Conservation (phyloP, 2,329 filamentous ascomycete species). For the Trichoderma guizhouense region DNA sequence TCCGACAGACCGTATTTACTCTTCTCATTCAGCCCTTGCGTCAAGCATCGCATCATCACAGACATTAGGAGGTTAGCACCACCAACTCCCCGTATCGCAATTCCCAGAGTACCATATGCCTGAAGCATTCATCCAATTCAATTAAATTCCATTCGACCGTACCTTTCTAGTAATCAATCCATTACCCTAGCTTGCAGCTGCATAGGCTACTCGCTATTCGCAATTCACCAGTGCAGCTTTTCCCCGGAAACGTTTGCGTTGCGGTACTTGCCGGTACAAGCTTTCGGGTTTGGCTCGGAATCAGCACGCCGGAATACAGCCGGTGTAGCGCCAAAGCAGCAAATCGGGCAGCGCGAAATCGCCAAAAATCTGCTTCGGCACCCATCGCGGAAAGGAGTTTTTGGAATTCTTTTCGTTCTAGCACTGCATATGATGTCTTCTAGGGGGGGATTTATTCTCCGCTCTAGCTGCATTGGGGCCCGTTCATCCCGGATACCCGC, state of each 20-base stretch:
- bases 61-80: background rate
- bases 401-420: background rate
- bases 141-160: background rate
- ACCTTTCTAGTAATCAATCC: background rate
- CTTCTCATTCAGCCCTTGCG: background rate
- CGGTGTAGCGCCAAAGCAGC: background rate
- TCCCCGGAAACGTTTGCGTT: background rate
- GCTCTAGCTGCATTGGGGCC: background rate
- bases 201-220: background rate
- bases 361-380: background rate
- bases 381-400: background rate
- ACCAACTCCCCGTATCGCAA: background rate
- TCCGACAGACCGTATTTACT: background rate
- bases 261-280: background rate
- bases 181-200: background rate
- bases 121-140: background rate
- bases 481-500: background rate
- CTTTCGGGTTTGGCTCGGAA: constrained; percentile 10
- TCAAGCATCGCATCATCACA: background rate
- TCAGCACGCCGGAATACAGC: background rate
- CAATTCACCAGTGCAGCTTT: background rate
- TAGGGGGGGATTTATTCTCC: background rate
- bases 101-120: background rate
- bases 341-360: background rate
- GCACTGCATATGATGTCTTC: background rate